Evolutionary conservation across 371 early-diverging fungal species (phyloP).

Genomic region (Rhizopus microsporus): DNA sequence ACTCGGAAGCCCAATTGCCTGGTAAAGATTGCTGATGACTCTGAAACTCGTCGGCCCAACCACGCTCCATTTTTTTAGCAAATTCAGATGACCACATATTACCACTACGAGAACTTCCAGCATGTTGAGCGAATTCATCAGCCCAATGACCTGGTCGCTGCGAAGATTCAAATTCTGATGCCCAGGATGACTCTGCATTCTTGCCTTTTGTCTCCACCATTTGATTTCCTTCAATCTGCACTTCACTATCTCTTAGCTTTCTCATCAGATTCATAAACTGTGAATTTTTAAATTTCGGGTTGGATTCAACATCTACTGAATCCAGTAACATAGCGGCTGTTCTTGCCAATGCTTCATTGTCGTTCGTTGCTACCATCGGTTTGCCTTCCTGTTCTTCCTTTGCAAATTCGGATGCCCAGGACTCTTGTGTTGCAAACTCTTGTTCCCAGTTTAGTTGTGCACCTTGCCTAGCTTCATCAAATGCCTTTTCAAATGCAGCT

Average conservation of each 20-base stretch:
- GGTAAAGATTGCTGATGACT: conserved; percentile 18
- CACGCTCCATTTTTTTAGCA: conserved; percentile 39
- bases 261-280: conserved; percentile 91
- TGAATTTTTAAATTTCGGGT: conserved; percentile 91
- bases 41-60: conserved; percentile 53
- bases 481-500: conserved; percentile 72
- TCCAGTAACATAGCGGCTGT: conserved; percentile 86
- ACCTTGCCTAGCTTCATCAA: conserved; percentile 62
- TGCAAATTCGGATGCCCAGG: conserved; percentile 60
- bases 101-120: conserved; percentile 15
- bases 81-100: conserved; percentile 32
- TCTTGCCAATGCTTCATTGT: conserved; percentile 72
- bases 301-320: conserved; percentile 70
- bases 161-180: conserved; percentile 41
- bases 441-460: conserved; percentile 48
- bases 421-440: conserved; percentile 55
- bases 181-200: conserved; percentile 24
- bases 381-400: conserved; percentile 20
- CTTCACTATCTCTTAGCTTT: conserved; percentile 83
- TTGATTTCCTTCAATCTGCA: conserved; percentile 82
- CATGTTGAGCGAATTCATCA: conserved; percentile 46
- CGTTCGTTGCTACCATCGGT: conserved; percentile 30
- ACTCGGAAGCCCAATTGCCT: conserved; percentile 61
- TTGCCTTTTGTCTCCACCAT: conserved; percentile 61
- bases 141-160: conserved; percentile 54